Percentiles rank a stretch among this genome's conserved stretches.
Conservation (phyloP, 768 basidiomycete genomes). For the Udeniomyces megalosporus region DNA sequence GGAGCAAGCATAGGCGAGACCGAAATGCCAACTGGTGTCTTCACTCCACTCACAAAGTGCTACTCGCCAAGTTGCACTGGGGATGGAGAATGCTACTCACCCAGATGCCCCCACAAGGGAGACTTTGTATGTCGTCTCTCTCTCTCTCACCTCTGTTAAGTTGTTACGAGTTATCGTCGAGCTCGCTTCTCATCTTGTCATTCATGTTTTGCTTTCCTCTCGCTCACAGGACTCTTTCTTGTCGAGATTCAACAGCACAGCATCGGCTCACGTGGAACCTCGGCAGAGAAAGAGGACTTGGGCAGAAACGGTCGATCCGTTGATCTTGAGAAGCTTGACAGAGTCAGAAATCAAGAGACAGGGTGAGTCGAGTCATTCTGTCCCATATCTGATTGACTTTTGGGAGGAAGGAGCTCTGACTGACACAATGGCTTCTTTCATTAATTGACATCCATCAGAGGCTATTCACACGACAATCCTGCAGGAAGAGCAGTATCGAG, state of each 20-base stretch:
- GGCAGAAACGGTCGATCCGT: constrained; percentile 59
- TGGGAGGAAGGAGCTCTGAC: too few relatives aligned
- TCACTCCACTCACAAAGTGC: constrained; percentile 77
- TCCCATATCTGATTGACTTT: too few relatives aligned
- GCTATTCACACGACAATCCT: constrained; percentile 61
- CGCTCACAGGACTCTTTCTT: background rate
- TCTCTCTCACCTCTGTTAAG: background rate
- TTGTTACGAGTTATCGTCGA: too few relatives aligned
- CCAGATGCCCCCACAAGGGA: constrained; percentile 38
- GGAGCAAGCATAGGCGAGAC: constrained; percentile 21
- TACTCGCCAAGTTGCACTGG: constrained; percentile 76
- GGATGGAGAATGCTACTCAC: constrained; percentile 64
- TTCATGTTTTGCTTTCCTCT: background rate
- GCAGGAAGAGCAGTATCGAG: constrained; percentile 76
- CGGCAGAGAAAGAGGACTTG: constrained; percentile 33
- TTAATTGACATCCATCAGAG: too few relatives aligned
- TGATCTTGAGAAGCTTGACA: constrained; percentile 52
- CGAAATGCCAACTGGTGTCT: constrained; percentile 71
- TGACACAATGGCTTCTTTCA: too few relatives aligned
- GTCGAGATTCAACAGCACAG: background rate
- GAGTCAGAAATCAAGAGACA: constrained; percentile 69
- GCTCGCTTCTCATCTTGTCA: too few relatives aligned
- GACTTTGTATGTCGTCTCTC: too few relatives aligned
- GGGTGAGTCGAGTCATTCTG: constrained; percentile 10
- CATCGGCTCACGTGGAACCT: background rate